phyloP scores from a whole-genome alignment of 768 basidiomycete genomes.

The Hydnomerulius pinastri region DNA sequence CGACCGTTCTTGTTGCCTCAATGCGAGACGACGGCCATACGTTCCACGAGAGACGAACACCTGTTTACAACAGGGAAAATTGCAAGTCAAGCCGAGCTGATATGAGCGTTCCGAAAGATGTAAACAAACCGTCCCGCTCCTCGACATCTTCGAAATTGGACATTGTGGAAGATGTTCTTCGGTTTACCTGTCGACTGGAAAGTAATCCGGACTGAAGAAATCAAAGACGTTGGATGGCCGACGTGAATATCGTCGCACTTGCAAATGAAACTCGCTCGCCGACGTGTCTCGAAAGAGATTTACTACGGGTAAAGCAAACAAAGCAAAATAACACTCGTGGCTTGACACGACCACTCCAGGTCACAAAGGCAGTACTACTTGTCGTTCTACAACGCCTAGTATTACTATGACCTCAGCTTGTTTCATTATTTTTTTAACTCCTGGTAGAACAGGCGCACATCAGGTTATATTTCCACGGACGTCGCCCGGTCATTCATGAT shows the following conservation, averaged over 20 bases:
- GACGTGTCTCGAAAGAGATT: slow-evolving; percentile 24
- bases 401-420: neutral
- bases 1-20: slow-evolving; percentile 96
- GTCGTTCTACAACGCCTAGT: neutral
- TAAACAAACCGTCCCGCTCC: slow-evolving; percentile 83
- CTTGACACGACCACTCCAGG: neutral
- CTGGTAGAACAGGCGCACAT: too few species aligned
- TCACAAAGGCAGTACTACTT: slow-evolving; percentile 34
- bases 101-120: neutral
- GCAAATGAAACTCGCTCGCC: slow-evolving; percentile 31
- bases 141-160: slow-evolving; percentile 96
- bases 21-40: slow-evolving; percentile 98
- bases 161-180: slow-evolving; percentile 42
- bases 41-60: slow-evolving; percentile 97
- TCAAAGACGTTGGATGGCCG: slow-evolving; percentile 33
- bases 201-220: slow-evolving; percentile 38
- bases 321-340: slow-evolving; percentile 1
- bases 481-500: too few species aligned
- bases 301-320: slow-evolving; percentile 5
- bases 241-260: slow-evolving; percentile 17
- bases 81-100: neutral
- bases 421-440: too few species aligned
- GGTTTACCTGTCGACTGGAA: slow-evolving; percentile 29
- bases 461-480: too few species aligned
- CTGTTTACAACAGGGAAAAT: slow-evolving; percentile 41